Conservation (phyloP, 2,329 filamentous ascomycete genomes). For the Paraconiothyrium sp. region DNA sequence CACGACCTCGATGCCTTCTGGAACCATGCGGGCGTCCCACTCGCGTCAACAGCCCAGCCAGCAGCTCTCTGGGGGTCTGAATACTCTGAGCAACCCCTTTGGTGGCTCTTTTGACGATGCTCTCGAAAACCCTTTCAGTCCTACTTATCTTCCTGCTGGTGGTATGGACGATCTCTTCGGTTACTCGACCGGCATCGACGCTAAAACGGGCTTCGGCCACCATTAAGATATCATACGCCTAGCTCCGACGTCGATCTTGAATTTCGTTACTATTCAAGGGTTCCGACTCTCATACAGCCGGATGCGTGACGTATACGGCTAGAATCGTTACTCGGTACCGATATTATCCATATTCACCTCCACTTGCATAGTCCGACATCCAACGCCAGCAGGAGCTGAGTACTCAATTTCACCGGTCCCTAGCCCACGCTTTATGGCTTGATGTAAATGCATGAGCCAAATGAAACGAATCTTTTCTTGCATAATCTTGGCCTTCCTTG, state of each 20-base stretch:
- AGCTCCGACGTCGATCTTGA: background rate
- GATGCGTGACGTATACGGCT: background rate
- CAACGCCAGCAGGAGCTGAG: background rate
- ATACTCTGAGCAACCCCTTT: background rate
- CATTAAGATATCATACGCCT: background rate
- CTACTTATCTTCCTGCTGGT: background rate
- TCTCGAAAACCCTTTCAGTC: background rate
- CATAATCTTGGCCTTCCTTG: background rate
- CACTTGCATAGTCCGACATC: background rate
- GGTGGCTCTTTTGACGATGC: conserved; percentile 1
- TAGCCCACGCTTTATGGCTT: background rate
- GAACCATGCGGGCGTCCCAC: background rate
- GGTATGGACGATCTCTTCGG: background rate
- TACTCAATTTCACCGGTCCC: background rate
- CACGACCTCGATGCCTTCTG: background rate
- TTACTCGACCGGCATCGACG: background rate
- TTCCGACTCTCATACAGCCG: background rate
- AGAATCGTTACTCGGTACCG: background rate
- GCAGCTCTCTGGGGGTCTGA: background rate
- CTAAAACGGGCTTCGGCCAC: background rate
- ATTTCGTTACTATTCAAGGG: background rate
- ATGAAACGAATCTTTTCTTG: background rate
- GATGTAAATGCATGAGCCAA: background rate
- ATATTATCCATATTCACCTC: background rate
- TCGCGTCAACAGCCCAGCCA: background rate